These are phyloP conservation scores for Trametes coccinea DNA, from an alignment of 768 basidiomycete species.

Conservation along the genomic window DNA sequence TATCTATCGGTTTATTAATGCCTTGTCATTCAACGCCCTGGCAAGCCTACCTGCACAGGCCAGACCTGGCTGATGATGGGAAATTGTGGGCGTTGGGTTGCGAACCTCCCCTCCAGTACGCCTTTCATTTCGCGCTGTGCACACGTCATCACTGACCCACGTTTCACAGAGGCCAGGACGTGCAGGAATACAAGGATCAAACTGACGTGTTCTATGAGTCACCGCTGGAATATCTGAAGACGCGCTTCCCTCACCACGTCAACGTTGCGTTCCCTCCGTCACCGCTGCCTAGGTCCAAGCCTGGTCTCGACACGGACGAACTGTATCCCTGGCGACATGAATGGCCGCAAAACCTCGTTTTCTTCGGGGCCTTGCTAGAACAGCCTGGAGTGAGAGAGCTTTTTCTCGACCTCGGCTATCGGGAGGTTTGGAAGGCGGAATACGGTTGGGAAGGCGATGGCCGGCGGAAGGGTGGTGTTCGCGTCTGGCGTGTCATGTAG, in stretches of 20 bases:
- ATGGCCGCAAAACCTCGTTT: conserved; percentile 81
- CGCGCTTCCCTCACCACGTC: conserved; percentile 66
- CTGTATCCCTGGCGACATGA: conserved; percentile 58
- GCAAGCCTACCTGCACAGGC: conserved; percentile 81
- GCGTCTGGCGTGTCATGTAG: conserved; percentile 21
- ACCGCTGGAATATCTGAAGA: conserved; percentile 63
- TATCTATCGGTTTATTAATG: conserved; percentile 79
- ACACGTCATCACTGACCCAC: conserved; percentile 7
- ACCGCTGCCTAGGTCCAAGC: conserved; percentile 50
- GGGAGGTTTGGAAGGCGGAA: conserved; percentile 26
- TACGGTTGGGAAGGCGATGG: conserved; percentile 30
- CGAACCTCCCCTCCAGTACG: conserved; percentile 87
- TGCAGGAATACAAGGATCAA: conserved; percentile 71
- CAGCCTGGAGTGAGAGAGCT: conserved; percentile 18
- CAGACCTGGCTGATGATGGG: conserved; percentile 53
- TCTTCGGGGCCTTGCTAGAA: conserved; percentile 79
- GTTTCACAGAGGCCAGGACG: conserved; percentile 46
- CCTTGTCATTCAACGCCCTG: conserved; percentile 97
- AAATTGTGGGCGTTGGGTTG: conserved; percentile 86
- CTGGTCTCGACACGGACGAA: conserved; percentile 38
- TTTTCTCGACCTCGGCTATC: conserved; percentile 22
- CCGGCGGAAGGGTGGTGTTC: conserved; percentile 29
- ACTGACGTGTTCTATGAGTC: conserved; percentile 77
- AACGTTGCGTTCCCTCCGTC: conserved; percentile 67
- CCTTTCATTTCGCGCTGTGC: no score